Conservation (phyloP, 73 alveolate genomes). For the Breviolum minutum region DNA sequence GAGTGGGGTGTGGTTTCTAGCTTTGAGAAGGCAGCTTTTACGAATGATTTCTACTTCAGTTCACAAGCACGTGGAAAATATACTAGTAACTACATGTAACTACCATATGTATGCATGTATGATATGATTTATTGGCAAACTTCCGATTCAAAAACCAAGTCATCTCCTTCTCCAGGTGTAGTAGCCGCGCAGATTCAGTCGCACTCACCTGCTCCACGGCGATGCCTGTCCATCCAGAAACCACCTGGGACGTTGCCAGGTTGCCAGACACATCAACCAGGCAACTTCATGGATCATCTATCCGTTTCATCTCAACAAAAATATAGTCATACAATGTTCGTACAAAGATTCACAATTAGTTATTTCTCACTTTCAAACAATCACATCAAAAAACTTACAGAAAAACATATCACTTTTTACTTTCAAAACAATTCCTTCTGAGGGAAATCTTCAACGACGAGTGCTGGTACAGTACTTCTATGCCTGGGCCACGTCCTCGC, state of each 20-base stretch:
- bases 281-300: neutral
- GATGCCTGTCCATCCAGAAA: slow-evolving; percentile 85
- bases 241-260: slow-evolving; percentile 38
- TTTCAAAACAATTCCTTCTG: no score
- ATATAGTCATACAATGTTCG: no score
- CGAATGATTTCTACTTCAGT: no score
- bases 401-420: no score
- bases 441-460: no score
- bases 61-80: no score
- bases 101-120: neutral
- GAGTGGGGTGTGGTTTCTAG: neutral
- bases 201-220: slow-evolving; percentile 92
- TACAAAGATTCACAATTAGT: no score
- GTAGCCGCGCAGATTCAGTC: slow-evolving; percentile 52
- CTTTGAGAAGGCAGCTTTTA: no score
- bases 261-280: neutral
- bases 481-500: slow-evolving; percentile 84
- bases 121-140: neutral
- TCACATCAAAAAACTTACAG: neutral
- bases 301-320: no score
- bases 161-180: slow-evolving; percentile 61
- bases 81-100: neutral
- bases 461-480: no score
- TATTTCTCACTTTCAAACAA: no score
- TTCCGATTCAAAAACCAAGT: neutral